Conservation (phyloP, 2,329 filamentous ascomycete genomes). For the Colletotrichum endophyticum region DNA sequence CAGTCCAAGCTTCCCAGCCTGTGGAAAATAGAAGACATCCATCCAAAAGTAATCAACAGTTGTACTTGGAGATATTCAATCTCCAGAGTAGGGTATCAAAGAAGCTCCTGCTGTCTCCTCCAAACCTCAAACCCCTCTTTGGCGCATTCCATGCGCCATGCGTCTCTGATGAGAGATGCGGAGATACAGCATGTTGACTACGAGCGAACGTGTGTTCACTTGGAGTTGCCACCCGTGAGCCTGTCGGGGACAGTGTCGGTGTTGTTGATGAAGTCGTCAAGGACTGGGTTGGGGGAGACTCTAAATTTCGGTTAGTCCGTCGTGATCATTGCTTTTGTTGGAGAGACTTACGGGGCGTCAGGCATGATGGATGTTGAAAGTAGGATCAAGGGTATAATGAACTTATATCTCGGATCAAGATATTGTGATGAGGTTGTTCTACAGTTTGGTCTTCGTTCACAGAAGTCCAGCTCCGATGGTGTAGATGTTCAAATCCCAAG, state of each 20-base stretch:
- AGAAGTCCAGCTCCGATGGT: not conserved
- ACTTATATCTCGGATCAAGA: no score
- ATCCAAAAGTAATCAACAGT: not conserved
- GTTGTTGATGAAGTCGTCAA: not conserved
- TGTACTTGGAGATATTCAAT: not conserved
- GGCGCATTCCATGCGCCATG: not conserved
- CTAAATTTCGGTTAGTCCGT: not conserved
- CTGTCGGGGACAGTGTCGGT: rapidly evolving
- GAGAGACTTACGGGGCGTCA: not conserved
- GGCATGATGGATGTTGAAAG: not conserved
- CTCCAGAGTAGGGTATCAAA: not conserved
- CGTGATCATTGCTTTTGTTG: no score
- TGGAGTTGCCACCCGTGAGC: no score
- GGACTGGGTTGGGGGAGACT: not conserved
- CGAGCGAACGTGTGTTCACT: not conserved
- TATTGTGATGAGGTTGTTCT: no score
- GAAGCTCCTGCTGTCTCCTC: not conserved
- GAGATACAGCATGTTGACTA: not conserved
- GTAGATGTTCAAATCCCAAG: not conserved
- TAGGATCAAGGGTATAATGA: not conserved
- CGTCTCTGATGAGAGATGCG: not conserved
- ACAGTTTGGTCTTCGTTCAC: not conserved
- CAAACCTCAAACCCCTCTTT: not conserved
- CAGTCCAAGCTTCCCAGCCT: not conserved
- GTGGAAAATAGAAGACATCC: not conserved